phyloP scores from a whole-genome alignment of 2,329 filamentous ascomycete genomes.

The Aureobasidium sp. region DNA sequence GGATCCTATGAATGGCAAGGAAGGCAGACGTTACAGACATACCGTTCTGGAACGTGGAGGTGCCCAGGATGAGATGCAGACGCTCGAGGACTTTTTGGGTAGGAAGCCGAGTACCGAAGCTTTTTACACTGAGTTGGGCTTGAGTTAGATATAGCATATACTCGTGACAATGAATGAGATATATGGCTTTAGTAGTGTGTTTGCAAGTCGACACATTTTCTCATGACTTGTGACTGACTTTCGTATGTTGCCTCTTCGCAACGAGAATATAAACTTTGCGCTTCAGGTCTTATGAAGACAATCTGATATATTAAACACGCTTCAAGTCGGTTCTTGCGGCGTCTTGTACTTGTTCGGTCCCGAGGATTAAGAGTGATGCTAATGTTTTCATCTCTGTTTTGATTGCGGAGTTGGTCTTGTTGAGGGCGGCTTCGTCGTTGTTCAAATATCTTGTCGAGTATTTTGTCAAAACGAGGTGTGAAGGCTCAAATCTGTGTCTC shows the following conservation, averaged over 20 bases:
- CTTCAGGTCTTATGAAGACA: no score
- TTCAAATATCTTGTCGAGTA: background rate
- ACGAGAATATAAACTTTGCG: no score
- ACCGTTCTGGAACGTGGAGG: conserved; percentile 72
- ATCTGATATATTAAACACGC: no score
- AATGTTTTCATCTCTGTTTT: background rate
- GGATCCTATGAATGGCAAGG: conserved; percentile 67
- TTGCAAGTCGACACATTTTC: no score
- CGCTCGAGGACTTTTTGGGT: conserved; percentile 70
- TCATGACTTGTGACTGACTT: no score
- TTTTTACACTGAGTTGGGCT: conserved; percentile 75
- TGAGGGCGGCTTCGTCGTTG: background rate
- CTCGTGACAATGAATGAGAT: background rate
- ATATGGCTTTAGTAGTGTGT: no score
- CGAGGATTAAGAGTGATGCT: background rate
- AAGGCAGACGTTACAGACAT: conserved; percentile 70
- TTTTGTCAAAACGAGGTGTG: background rate
- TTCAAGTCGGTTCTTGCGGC: background rate
- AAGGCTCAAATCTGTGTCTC: background rate
- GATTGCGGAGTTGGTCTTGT: background rate
- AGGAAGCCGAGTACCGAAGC: conserved; percentile 69
- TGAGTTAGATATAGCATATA: background rate
- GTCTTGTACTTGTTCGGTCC: background rate
- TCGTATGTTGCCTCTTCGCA: no score
- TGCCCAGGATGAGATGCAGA: conserved; percentile 73